Evolutionary conservation across 1,284 basidiomycete genomes (phyloP).

Genomic region (Malassezia slooffiae): DNA sequence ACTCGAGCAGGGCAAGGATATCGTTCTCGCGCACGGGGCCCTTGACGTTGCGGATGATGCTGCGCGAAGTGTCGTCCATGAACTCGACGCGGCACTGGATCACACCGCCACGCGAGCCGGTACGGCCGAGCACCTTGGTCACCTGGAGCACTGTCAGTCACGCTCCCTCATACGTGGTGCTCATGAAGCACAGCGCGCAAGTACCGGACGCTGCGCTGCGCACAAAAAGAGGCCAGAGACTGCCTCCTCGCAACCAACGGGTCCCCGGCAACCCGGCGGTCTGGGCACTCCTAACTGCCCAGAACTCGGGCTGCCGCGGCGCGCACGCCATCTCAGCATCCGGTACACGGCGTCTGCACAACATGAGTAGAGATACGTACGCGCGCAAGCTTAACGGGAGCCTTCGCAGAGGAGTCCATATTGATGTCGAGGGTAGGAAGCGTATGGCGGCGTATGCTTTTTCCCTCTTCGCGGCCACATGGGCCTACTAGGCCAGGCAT

Average conservation of each 20-base stretch:
- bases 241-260: no score
- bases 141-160: no score
- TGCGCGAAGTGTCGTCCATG: slow-evolving; percentile 90
- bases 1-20: slow-evolving; percentile 93
- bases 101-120: slow-evolving; percentile 97
- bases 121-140: slow-evolving; percentile 84
- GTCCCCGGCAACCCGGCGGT: no score
- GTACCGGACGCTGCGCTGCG: no score
- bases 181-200: no score
- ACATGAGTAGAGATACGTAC: slow-evolving; percentile 16
- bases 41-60: slow-evolving; percentile 99
- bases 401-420: slow-evolving; percentile 16
- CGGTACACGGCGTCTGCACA: no score
- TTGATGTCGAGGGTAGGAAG: background rate
- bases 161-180: no score
- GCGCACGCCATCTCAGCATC: no score
- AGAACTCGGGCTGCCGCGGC: no score
- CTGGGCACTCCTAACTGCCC: no score
- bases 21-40: slow-evolving; percentile 93
- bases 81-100: slow-evolving; percentile 99
- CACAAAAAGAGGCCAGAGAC: no score
- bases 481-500: slow-evolving; percentile 1
- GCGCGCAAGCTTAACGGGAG: slow-evolving; percentile 18
- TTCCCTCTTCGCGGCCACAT: background rate
- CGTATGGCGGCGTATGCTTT: background rate